Base-by-base conservation (phyloP, 768 basidiomycete genomes). In the Jaapia argillacea region DNA sequence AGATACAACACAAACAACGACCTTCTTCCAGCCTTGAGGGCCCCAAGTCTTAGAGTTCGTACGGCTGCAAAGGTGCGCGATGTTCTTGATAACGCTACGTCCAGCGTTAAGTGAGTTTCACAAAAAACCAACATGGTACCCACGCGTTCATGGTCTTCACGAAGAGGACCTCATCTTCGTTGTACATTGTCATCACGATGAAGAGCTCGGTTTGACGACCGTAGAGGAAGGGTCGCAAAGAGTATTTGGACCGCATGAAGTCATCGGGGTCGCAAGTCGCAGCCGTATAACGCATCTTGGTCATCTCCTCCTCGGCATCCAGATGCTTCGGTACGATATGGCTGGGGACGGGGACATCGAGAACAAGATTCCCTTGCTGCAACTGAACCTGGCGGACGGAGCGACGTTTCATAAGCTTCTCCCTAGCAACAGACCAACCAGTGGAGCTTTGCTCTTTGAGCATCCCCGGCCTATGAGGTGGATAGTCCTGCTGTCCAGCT, bases 171-270 rank as follows among this genome's bases (percentile, higher is more conserved):
- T 88, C 85, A 55, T 88, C 87, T 65, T 96, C 91, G 58, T 93
- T 93, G 60, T 88, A 88, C 89, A 94, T 93, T 36, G 91, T 94
- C 79, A 94, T 87, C 33, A 93, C 90, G 52, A 96, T 88, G 65
- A 94, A 92, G 12, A 96, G 71, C 62, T 94, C 92, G 6, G 91
- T 94, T 42, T 81, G 72, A 43, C 91, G 81, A 44, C 78, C 77
- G 53, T 77, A 75, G 1, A 91, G 71, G 60, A 81, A 91, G 4
- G 79, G 89, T 20, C 89, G 70, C 20, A 92, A 72, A 4, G 85
- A 78, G 59, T 87, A 89, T 48, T 80, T 78, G 37, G 70, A 76
- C 23, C 72, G 60, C 77, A 85, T 80, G 62, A 91, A 92, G 39
- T 89, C 80, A 55, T 92, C 87, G 4, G 88, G 89, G 60, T 91